These are phyloP conservation scores for Ogataea degrootiae DNA, from an alignment of 805 yeast species.

Conservation along the genomic window DNA sequence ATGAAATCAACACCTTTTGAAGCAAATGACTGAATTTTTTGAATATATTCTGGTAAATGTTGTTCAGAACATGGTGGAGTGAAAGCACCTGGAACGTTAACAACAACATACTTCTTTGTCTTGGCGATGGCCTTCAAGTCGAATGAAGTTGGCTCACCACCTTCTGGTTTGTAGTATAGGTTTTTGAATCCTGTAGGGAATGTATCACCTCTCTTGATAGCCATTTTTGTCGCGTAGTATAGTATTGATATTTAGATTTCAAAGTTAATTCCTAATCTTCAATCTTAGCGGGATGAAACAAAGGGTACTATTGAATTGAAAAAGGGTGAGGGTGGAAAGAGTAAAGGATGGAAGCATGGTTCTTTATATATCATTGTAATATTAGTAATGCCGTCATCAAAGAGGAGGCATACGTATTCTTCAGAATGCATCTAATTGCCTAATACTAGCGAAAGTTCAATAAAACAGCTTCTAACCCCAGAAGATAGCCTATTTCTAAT, in stretches of 20 bases:
- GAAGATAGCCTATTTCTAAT: too few relatives aligned
- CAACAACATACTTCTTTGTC: constrained; percentile 57
- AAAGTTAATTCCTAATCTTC: background rate
- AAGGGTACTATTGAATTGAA: too few relatives aligned
- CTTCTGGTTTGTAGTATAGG: constrained; percentile 31
- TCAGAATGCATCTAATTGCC: too few relatives aligned
- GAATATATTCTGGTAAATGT: constrained; percentile 67
- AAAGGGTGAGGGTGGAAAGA: background rate
- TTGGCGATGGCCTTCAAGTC: constrained; percentile 30
- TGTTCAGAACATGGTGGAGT: constrained; percentile 74
- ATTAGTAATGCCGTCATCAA: too few relatives aligned
- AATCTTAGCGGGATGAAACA: too few relatives aligned
- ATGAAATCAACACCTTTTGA: constrained; percentile 60
- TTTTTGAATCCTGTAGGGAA: constrained; percentile 34
- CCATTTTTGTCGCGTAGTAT: constrained; percentile 2
- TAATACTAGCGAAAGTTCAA: too few relatives aligned
- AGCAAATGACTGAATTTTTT: constrained; percentile 44
- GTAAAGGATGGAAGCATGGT: background rate
- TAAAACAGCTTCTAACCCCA: too few relatives aligned
- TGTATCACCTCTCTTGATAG: constrained; percentile 25
- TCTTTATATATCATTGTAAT: background rate
- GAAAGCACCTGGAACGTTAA: constrained; percentile 83
- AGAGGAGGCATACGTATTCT: too few relatives aligned
- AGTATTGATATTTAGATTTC: background rate
- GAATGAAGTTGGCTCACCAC: constrained; percentile 31